phyloP scores from a whole-genome alignment of 2,329 filamentous ascomycete genomes.

The Boeremia exigua region DNA sequence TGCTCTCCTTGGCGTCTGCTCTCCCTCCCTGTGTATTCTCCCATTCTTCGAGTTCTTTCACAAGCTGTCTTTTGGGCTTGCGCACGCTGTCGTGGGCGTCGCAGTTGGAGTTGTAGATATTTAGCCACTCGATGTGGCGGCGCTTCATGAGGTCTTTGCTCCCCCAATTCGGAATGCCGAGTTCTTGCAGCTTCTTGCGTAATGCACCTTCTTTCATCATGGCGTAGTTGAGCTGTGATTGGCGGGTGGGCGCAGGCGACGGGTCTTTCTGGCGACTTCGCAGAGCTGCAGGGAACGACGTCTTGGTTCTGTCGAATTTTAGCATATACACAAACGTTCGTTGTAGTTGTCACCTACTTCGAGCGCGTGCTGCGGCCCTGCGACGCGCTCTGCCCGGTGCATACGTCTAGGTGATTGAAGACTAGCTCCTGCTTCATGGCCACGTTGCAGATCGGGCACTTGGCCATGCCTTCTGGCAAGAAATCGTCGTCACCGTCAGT shows the following conservation, averaged over 20 bases:
- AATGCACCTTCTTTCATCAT: constrained; percentile 81
- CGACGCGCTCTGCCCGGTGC: constrained; percentile 50
- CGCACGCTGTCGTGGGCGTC: constrained; percentile 71
- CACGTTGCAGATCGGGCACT: constrained; percentile 80
- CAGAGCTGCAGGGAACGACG: constrained; percentile 28
- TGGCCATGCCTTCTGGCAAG: constrained; percentile 71
- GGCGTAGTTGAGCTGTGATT: constrained; percentile 85
- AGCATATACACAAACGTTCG: constrained; percentile 8
- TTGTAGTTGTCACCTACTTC: constrained; percentile 29
- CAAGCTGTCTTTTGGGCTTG: constrained; percentile 71
- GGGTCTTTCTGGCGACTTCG: constrained; percentile 43
- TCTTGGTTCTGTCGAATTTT: constrained; percentile 27
- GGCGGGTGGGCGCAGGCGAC: constrained; percentile 47
- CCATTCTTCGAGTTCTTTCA: constrained; percentile 84
- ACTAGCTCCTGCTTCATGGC: constrained; percentile 82
- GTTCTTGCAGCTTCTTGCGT: constrained; percentile 79
- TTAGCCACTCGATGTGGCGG: constrained; percentile 91
- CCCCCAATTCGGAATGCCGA: constrained; percentile 77
- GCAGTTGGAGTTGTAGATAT: constrained; percentile 96
- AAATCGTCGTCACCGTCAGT: constrained; percentile 55
- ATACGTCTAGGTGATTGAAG: constrained; percentile 80
- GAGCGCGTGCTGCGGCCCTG: constrained; percentile 39
- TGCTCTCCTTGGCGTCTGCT: constrained; percentile 48
- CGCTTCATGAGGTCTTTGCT: constrained; percentile 72
- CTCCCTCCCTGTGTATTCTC: constrained; percentile 78